A percentile compares a stretch with the other conserved stretches of the same genome.
Conservation (phyloP, 768 basidiomycete species). For the Coprinopsis strossmayeri region DNA sequence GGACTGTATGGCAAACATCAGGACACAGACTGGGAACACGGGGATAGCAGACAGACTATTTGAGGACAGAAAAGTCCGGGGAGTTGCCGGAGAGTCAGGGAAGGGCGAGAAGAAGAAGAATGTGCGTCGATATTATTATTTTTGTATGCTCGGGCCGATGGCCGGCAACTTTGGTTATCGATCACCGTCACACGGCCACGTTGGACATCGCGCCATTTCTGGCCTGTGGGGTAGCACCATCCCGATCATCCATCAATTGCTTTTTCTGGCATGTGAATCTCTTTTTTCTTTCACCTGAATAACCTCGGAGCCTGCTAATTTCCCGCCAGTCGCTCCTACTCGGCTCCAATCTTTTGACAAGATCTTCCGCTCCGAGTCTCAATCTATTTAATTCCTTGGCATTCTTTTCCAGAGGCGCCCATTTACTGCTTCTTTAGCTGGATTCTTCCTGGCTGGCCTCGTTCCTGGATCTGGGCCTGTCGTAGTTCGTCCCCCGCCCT, state of each 20-base stretch:
- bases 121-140: not conserved
- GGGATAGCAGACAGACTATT: no score
- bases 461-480: not conserved
- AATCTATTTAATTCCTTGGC: no score
- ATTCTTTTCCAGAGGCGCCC: not conserved
- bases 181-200: conserved; percentile 4
- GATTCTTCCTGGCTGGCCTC: not conserved
- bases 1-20: conserved; percentile 3
- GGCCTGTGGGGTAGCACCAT: not conserved
- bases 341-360: not conserved
- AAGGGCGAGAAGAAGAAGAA: not conserved
- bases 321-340: no score
- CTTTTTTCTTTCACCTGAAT: not conserved
- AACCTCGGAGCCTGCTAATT: not conserved
- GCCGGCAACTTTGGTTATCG: conserved; percentile 7
- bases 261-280: conserved; percentile 1
- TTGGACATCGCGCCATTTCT: not conserved
- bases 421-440: not conserved
- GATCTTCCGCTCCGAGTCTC: not conserved
- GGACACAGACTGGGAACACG: no score
- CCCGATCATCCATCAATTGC: not conserved
- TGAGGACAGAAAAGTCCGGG: conserved; percentile 6
- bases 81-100: no score
- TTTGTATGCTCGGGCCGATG: not conserved
- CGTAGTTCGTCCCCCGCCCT: not conserved